Evolutionary conservation across 192 early-diverging fungal genomes (phyloP), one percentile per base, ranked within the genome.

Genomic region (Funneliformis geosporum): DNA sequence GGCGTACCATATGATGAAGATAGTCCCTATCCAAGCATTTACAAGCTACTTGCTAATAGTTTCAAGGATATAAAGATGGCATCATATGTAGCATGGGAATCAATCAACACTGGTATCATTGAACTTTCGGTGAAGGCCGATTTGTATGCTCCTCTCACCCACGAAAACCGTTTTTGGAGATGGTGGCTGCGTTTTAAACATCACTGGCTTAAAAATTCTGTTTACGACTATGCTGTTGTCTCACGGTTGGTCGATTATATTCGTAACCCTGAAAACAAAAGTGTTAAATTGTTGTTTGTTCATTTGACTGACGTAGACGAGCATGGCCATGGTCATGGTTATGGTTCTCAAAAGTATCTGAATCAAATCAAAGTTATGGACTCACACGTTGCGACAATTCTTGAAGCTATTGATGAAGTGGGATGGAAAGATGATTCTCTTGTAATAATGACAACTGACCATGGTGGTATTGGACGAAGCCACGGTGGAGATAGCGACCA

Each of bases 51-150:
- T 47, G 62, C n/a, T 27, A 6, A 42, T 11, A 77, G 23, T 27
- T 44, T 9, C 2, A 42, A 67, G 67, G 14, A 44, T 67, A 67
- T 67, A n/a, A 78, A 78, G 18, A 21, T 47, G 39, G 64, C 76
- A 67, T 67, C 62, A 8, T 67, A 47, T 67, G 76, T 67, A 27
- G 61, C 76, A 9, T 78, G 76, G 76, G 61, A 64, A 38, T 5
- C 76, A 65, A 43, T 78, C 23, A 78, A 78, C 40, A 78, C 76
- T 18, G 76, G 76, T n/a, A 78, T 78, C 10, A 67, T 78, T 21
- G 76, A 78, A 50, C 38, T 64, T 2, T 78, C 76, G 18, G 23
- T 78, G 1, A 46, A 64, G 67, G 28, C 16, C 25, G 62, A 33
- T n/a, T 50, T 47, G 18, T 67, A 67, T 47, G 27, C 76, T 5